Evolutionary conservation across 1,284 basidiomycete species (phyloP).

Genomic region (Chalciporus sp.): DNA sequence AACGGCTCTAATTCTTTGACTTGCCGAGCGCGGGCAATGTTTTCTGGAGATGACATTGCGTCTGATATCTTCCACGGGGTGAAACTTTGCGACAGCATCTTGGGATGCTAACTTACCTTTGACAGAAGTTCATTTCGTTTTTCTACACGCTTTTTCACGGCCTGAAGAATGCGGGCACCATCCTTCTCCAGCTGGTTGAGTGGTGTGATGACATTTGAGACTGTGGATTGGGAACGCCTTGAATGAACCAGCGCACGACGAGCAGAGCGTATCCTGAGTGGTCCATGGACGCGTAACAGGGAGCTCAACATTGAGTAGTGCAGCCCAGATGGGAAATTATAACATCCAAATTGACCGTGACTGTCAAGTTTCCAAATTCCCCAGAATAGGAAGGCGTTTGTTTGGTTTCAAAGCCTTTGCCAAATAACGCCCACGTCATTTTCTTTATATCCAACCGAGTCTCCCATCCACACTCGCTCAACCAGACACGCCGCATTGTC

Average conservation of each 20-base stretch:
- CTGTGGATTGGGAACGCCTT: conserved; percentile 10
- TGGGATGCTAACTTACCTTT: conserved; percentile 23
- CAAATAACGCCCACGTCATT: conserved; percentile 13
- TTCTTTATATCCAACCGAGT: too few species aligned
- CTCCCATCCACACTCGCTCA: not conserved
- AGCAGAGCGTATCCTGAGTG: conserved; percentile 13
- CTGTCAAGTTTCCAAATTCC: not conserved
- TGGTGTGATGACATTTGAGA: conserved; percentile 11
- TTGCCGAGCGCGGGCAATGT: conserved; percentile 45
- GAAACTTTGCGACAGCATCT: not conserved
- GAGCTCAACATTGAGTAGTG: conserved; percentile 14
- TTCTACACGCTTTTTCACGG: conserved; percentile 36
- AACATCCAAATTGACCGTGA: not conserved
- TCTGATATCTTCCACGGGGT: conserved; percentile 32
- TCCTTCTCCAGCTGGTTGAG: conserved; percentile 34
- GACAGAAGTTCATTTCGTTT: conserved; percentile 30
- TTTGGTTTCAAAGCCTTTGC: conserved; percentile 22
- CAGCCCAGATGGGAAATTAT: not conserved
- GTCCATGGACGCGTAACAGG: conserved; percentile 17
- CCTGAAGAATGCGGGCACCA: conserved; percentile 35
- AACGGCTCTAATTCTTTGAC: conserved; percentile 58
- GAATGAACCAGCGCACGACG: conserved; percentile 11
- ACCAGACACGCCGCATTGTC: too few species aligned
- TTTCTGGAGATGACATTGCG: conserved; percentile 38
- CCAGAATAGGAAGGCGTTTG: not conserved